phyloP scores from a whole-genome alignment of 1,284 basidiomycete species.

The Ganoderma lingzhi region DNA sequence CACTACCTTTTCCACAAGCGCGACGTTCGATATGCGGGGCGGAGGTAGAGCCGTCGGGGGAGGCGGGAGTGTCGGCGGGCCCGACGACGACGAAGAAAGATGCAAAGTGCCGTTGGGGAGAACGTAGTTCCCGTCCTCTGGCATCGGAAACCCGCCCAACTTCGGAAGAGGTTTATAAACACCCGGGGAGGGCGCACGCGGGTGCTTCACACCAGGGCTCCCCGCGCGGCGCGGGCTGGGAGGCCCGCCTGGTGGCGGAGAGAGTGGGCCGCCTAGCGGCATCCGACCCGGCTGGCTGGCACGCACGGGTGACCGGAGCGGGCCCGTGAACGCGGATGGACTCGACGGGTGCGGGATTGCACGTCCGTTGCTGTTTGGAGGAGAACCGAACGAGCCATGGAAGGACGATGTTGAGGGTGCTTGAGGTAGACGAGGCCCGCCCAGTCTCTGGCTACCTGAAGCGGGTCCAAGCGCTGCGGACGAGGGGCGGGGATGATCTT shows the following conservation, averaged over 20 bases:
- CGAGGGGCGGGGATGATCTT: constrained; percentile 30
- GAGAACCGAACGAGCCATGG: constrained; percentile 27
- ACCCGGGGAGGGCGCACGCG: constrained; percentile 30
- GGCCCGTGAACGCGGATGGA: constrained; percentile 25
- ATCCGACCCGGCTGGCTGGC: constrained; percentile 17
- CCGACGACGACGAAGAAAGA: constrained; percentile 20
- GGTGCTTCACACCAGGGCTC: constrained; percentile 26
- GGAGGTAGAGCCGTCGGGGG: constrained; percentile 5
- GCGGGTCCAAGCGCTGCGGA: constrained; percentile 28
- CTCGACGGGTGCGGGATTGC: constrained; percentile 17
- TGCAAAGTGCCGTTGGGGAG: constrained; percentile 15
- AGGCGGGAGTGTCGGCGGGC: constrained; percentile 17
- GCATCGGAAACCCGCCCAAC: constrained; percentile 26
- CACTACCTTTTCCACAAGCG: constrained; percentile 24
- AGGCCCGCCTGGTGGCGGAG: constrained; percentile 27
- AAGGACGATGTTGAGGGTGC: constrained; percentile 23
- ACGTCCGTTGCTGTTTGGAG: constrained; percentile 30
- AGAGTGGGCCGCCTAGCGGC: constrained; percentile 27
- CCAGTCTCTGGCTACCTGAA: constrained; percentile 20
- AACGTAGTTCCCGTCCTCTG: constrained; percentile 25
- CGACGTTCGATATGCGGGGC: constrained; percentile 29
- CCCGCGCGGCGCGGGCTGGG: constrained; percentile 25
- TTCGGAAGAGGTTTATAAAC: constrained; percentile 23
- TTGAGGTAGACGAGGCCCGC: constrained; percentile 25
- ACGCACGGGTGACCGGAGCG: constrained; percentile 30